Percentiles rank a stretch among this genome's conserved stretches.
Evolutionary conservation across 805 yeast genomes (phyloP).

Genomic region (Zygotorulaspora danielsina): DNA sequence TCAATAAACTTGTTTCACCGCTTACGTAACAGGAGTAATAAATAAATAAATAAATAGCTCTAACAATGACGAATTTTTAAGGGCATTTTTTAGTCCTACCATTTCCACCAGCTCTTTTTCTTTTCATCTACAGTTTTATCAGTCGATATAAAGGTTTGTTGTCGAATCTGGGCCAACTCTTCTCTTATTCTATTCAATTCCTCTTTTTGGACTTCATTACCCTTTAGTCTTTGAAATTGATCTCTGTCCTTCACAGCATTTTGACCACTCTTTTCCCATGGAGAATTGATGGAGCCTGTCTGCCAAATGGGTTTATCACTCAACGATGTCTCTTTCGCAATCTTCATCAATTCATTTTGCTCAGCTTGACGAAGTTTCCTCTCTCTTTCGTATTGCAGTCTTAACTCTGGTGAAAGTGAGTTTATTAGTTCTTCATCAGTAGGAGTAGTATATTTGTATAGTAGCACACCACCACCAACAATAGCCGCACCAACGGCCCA

Average conservation of each 20-base stretch:
- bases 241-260: constrained; percentile 38
- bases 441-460: constrained; percentile 74
- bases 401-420: constrained; percentile 74
- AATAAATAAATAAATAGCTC: constrained; percentile 4
- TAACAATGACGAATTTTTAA: constrained; percentile 6
- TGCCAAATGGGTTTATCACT: constrained; percentile 81
- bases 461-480: constrained; percentile 65
- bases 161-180: constrained; percentile 41
- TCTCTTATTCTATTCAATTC: constrained; percentile 31
- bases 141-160: constrained; percentile 38
- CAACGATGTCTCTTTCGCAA: constrained; percentile 57
- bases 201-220: constrained; percentile 32
- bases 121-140: constrained; percentile 30
- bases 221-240: constrained; percentile 41
- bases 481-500: constrained; percentile 60
- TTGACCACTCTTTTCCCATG: constrained; percentile 50
- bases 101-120: constrained; percentile 36
- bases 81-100: constrained; percentile 16
- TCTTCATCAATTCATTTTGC: constrained; percentile 64
- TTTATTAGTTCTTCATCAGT: constrained; percentile 76
- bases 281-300: constrained; percentile 64
- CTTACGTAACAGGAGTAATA: too few species aligned
- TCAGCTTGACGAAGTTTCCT: constrained; percentile 59
- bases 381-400: constrained; percentile 67
- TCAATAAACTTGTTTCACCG: constrained; percentile 18